These are phyloP conservation scores for Teratosphaeria zuluensis DNA, from an alignment of 2,329 filamentous ascomycete genomes.

Conservation along the genomic window DNA sequence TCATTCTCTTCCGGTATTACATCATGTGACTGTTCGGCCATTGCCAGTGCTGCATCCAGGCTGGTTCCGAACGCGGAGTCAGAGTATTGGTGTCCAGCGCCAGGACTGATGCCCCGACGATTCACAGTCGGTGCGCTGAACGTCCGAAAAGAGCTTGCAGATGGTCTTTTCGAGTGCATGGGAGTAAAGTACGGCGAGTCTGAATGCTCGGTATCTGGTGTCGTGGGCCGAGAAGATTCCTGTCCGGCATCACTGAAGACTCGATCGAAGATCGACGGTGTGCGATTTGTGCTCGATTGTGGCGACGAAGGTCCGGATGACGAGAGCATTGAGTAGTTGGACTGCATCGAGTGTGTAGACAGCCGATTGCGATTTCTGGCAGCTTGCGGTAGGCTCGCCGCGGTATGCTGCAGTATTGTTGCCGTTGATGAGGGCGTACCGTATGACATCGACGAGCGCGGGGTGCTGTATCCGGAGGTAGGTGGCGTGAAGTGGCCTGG, in stretches of 20 bases:
- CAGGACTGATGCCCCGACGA: slow-evolving; percentile 9
- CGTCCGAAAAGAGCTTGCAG: slow-evolving; percentile 32
- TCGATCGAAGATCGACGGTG: slow-evolving; percentile 70
- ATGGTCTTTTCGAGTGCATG: slow-evolving; percentile 49
- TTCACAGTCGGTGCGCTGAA: slow-evolving; percentile 11
- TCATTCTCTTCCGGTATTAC: slow-evolving; percentile 23
- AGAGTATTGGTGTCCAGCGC: slow-evolving; percentile 13
- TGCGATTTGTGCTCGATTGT: slow-evolving; percentile 56
- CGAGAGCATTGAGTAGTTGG: slow-evolving; percentile 52
- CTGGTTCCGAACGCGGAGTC: slow-evolving; percentile 24
- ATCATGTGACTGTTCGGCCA: slow-evolving; percentile 11
- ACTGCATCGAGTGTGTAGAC: slow-evolving; percentile 52
- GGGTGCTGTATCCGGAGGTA: slow-evolving; percentile 26
- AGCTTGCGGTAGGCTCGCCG: slow-evolving; percentile 46
- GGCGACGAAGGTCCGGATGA: slow-evolving; percentile 79
- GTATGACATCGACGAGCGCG: slow-evolving; percentile 30
- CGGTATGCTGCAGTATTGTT: slow-evolving; percentile 53
- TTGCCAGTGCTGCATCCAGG: slow-evolving; percentile 17
- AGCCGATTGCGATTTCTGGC: slow-evolving; percentile 46
- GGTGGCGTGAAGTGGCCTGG: slow-evolving; percentile 40
- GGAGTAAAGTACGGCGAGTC: slow-evolving; percentile 53
- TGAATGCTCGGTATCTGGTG: slow-evolving; percentile 60
- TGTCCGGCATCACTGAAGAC: slow-evolving; percentile 47
- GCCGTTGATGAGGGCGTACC: slow-evolving; percentile 40
- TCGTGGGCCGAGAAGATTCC: slow-evolving; percentile 66